These are phyloP conservation scores for Phialophora expanda DNA, from an alignment of 2,329 filamentous ascomycete genomes.

Conservation along the genomic window DNA sequence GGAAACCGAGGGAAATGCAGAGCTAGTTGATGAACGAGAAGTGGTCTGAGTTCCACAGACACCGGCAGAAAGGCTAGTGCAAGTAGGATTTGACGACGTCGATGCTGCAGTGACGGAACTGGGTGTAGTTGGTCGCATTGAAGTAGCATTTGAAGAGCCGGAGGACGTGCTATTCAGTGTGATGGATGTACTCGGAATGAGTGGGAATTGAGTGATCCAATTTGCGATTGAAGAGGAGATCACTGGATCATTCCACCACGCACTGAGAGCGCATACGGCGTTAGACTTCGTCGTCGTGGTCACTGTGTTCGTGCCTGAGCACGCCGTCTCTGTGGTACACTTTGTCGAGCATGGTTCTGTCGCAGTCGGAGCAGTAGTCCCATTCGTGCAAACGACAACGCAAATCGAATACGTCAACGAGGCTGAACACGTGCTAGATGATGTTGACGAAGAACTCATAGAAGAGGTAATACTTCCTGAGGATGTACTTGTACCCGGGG, in stretches of 20 bases:
- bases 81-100: background rate
- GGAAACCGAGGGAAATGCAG: background rate
- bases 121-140: background rate
- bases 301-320: conserved; percentile 3
- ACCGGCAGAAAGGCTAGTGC: background rate
- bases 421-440: conserved; percentile 8
- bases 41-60: background rate
- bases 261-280: background rate
- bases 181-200: background rate
- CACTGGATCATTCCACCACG: conserved; percentile 18
- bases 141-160: background rate
- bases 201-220: conserved; percentile 15
- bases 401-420: conserved; percentile 7
- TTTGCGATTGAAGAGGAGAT: conserved; percentile 13
- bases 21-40: background rate
- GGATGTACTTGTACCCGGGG: background rate
- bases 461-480: conserved; percentile 7
- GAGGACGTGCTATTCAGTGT: background rate
- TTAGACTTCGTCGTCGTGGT: background rate
- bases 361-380: background rate
- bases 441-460: background rate
- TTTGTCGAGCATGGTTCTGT: conserved; percentile 13
- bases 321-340: conserved; percentile 4
- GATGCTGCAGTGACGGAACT: background rate
- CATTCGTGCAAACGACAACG: conserved; percentile 4